phyloP scores from a whole-genome alignment of 2,329 filamentous ascomycete genomes.

The Colletotrichum destructivum region DNA sequence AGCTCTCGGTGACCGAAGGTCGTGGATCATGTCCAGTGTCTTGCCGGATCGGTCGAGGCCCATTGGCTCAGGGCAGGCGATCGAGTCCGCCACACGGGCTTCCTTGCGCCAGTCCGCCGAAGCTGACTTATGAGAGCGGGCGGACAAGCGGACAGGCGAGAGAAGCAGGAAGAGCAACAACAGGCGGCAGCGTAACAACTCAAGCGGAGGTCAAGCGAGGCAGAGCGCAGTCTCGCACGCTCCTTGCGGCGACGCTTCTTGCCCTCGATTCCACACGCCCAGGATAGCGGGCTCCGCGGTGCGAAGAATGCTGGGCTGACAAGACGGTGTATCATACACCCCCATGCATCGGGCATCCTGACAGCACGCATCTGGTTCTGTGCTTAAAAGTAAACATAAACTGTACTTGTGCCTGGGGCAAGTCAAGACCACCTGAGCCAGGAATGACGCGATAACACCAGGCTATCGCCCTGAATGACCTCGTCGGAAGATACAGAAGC shows the following conservation, averaged over 20 bases:
- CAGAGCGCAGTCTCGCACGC: constrained; percentile 26
- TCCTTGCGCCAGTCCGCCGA: constrained; percentile 27
- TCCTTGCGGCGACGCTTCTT: constrained; percentile 25
- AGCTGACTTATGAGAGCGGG: constrained; percentile 31
- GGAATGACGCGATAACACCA: constrained; percentile 22
- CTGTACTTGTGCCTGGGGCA: constrained; percentile 12
- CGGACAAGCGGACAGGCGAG: constrained; percentile 28
- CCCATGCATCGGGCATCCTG: constrained; percentile 22
- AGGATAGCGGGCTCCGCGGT: background rate
- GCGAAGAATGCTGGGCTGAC: background rate
- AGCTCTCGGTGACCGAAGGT: constrained; percentile 62
- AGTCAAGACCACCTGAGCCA: constrained; percentile 15
- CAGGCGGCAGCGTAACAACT: constrained; percentile 18
- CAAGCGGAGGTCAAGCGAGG: constrained; percentile 26
- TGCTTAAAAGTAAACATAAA: constrained; percentile 24
- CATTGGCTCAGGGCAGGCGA: constrained; percentile 42
- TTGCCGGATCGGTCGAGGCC: constrained; percentile 53
- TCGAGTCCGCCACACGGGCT: constrained; percentile 41
- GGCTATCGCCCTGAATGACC: background rate
- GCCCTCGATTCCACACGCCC: constrained; percentile 14
- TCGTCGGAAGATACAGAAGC: background rate
- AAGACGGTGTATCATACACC: constrained; percentile 1
- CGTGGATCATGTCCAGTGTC: constrained; percentile 54
- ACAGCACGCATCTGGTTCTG: constrained; percentile 22
- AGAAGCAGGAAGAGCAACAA: constrained; percentile 18